A percentile compares a stretch with the other conserved stretches of the same genome.
These are phyloP conservation scores for Artemisia argyi DNA, from an alignment of 129 eudicot species.

Conservation along the genomic window DNA sequence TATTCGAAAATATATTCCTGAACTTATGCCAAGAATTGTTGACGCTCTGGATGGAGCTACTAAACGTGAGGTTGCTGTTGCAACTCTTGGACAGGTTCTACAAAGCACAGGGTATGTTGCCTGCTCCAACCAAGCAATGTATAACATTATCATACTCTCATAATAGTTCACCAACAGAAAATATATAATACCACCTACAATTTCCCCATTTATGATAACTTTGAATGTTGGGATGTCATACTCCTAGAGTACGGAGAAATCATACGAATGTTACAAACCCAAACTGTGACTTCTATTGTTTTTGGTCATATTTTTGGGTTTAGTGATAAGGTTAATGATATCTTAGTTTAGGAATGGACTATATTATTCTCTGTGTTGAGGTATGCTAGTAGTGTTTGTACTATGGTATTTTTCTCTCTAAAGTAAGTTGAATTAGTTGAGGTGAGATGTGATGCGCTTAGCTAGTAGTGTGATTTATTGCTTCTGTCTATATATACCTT, in stretches of 20 bases:
- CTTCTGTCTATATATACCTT: too few species aligned
- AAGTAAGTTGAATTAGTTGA: background rate
- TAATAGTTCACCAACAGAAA: background rate
- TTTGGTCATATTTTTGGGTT: slow-evolving; percentile 8
- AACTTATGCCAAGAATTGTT: slow-evolving; percentile 89
- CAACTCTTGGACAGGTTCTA: slow-evolving; percentile 98
- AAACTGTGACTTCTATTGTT: too few species aligned
- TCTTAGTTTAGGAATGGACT: background rate
- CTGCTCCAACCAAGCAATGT: background rate
- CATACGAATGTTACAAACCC: too few species aligned
- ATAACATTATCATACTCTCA: background rate
- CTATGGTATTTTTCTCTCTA: background rate
- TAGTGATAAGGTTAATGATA: slow-evolving; percentile 1
- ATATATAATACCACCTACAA: background rate
- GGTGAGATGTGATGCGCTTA: background rate
- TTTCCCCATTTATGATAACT: background rate
- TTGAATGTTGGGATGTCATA: too few species aligned
- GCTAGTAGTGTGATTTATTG: background rate
- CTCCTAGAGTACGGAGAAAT: too few species aligned
- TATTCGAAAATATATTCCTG: slow-evolving; percentile 84
- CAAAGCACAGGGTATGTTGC: slow-evolving; percentile 96
- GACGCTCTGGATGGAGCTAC: slow-evolving; percentile 94
- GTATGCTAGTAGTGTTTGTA: slow-evolving; percentile 10
- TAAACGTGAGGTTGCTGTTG: slow-evolving; percentile 98
- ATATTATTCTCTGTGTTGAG: slow-evolving; percentile 1